Percentiles rank a stretch among this genome's conserved stretches.
Evolutionary conservation across 2,329 filamentous ascomycete species (phyloP).

Genomic region (Cercospora sp.): DNA sequence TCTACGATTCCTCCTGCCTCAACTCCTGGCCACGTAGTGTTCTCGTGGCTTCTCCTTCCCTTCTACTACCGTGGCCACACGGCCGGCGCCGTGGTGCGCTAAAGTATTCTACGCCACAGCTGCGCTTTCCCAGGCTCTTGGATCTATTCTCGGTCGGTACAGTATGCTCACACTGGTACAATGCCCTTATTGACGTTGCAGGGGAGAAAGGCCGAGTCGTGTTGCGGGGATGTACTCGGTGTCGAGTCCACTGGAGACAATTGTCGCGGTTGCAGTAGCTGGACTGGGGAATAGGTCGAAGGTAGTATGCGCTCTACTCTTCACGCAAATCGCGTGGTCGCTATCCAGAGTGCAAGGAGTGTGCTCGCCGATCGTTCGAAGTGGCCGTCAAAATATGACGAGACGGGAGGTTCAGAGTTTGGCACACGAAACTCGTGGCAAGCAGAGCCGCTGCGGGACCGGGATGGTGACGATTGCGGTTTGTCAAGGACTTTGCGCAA

Average conservation of each 20-base stretch:
- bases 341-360: not conserved
- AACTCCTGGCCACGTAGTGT: conserved; percentile 2
- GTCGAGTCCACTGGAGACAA: not conserved
- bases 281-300: not conserved
- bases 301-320: not conserved
- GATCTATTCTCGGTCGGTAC: not conserved
- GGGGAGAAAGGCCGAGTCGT: not conserved
- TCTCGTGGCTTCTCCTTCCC: conserved; percentile 12
- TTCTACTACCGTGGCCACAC: conserved; percentile 20
- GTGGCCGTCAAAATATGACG: conserved; percentile 10
- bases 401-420: conserved; percentile 8
- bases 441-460: conserved; percentile 3
- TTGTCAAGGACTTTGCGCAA: conserved; percentile 1
- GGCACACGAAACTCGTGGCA: conserved; percentile 14
- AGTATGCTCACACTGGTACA: not conserved
- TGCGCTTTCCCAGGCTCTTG: conserved; percentile 3
- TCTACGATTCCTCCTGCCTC: not conserved
- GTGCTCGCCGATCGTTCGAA: not conserved
- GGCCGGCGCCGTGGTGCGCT: conserved; percentile 23
- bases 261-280: not conserved
- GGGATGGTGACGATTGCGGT: conserved; percentile 8
- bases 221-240: not conserved
- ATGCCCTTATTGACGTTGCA: not conserved
- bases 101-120: conserved; percentile 19
- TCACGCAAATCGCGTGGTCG: not conserved